These are phyloP conservation scores for Lavandula angustifolia DNA, from an alignment of 257 asterid genomes.

Conservation along the genomic window DNA sequence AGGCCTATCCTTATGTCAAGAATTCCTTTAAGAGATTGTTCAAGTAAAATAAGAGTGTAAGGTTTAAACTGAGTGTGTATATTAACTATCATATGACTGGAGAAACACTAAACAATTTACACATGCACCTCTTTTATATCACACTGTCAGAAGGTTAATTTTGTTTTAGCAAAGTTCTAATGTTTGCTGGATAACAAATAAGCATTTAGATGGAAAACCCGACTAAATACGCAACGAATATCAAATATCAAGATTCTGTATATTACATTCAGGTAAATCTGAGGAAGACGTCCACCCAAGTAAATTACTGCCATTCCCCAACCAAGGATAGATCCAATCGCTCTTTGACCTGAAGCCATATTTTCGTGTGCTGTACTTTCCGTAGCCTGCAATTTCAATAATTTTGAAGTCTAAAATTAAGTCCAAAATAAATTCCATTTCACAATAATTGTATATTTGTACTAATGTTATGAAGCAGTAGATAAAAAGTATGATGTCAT, in stretches of 20 bases:
- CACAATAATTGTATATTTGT: background rate
- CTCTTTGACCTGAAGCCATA: slow-evolving; percentile 31
- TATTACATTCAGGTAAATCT: slow-evolving; percentile 62
- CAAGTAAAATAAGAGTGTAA: slow-evolving; percentile 4
- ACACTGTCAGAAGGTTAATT: background rate
- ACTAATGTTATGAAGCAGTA: background rate
- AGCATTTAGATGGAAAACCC: slow-evolving; percentile 1
- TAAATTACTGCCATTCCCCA: slow-evolving; percentile 82
- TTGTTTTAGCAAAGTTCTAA: background rate
- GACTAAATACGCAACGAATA: background rate
- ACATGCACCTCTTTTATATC: slow-evolving; percentile 4
- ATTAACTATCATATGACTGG: background rate
- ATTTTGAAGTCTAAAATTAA: slow-evolving; percentile 1
- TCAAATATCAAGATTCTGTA: background rate
- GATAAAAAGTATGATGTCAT: slow-evolving; percentile 4
- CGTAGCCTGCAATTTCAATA: slow-evolving; percentile 39
- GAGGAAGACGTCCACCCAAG: slow-evolving; percentile 78
- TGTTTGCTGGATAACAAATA: slow-evolving; percentile 8
- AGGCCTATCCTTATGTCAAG: slow-evolving; percentile 13
- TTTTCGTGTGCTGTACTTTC: slow-evolving; percentile 23
- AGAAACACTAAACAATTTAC: background rate
- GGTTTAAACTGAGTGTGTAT: background rate
- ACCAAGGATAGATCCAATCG: slow-evolving; percentile 64
- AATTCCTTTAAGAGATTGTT: background rate
- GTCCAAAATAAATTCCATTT: background rate